Percentiles rank a stretch among this genome's conserved stretches.
phyloP scores from a whole-genome alignment of 192 early-diverging fungal species.

The Ambispora gerdemannii region DNA sequence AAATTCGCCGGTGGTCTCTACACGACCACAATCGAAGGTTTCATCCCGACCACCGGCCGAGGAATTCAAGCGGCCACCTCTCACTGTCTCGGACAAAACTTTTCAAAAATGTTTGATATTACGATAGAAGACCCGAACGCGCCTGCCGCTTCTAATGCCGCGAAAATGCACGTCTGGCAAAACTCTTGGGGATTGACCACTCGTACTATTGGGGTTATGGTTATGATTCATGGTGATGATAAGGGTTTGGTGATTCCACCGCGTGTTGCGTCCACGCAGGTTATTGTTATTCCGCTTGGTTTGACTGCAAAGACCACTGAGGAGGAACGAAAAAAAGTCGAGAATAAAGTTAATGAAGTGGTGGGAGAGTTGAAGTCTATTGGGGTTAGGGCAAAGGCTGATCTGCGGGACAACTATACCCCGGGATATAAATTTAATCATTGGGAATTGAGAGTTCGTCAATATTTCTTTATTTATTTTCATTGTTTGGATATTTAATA shows the following conservation, averaged over 20 bases:
- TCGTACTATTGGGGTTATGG: constrained; percentile 97
- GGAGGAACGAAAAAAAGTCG: constrained; percentile 65
- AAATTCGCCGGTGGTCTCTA: constrained; percentile 98
- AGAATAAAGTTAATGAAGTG: constrained; percentile 69
- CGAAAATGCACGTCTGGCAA: constrained; percentile 89
- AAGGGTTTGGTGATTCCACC: constrained; percentile 98
- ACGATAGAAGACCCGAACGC: constrained; percentile 82
- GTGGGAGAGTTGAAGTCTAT: constrained; percentile 61
- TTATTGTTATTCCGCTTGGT: constrained; percentile 90
- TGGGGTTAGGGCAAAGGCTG: constrained; percentile 77
- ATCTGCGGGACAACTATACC: constrained; percentile 80
- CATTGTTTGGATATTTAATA: background rate
- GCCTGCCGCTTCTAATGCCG: constrained; percentile 44
- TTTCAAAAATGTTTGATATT: constrained; percentile 99
- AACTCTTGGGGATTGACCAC: constrained; percentile 99
- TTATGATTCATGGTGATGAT: constrained; percentile 98
- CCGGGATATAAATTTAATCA: constrained; percentile 99
- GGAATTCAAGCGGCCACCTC: constrained; percentile 98
- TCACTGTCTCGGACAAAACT: constrained; percentile 99
- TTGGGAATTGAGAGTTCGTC: constrained; percentile 82
- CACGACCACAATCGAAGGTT: constrained; percentile 98
- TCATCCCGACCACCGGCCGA: constrained; percentile 94
- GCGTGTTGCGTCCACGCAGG: constrained; percentile 84
- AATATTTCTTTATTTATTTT: constrained; percentile 19
- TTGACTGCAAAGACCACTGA: constrained; percentile 82